These are phyloP conservation scores for Schizophyllum amplum DNA, from an alignment of 1,284 basidiomycete genomes.

Conservation along the genomic window DNA sequence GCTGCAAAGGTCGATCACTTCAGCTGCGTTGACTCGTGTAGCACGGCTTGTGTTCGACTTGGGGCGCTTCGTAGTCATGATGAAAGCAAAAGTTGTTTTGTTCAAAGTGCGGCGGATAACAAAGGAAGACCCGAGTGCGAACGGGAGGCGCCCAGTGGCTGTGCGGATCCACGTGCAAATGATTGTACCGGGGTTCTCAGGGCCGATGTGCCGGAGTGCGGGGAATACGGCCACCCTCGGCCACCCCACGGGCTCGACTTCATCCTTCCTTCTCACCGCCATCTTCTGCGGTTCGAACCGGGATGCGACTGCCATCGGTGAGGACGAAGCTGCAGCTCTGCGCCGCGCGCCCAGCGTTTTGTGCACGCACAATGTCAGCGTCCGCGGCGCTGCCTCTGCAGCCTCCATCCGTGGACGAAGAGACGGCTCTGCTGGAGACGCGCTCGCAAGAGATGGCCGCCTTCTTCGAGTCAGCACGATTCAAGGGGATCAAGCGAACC, in stretches of 20 bases:
- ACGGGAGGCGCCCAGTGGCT: too few species aligned
- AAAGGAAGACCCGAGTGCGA: too few species aligned
- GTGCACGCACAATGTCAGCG: conserved; percentile 16
- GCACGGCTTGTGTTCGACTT: conserved; percentile 6
- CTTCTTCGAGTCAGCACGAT: conserved; percentile 75
- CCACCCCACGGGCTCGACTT: background rate
- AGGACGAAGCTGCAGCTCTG: conserved; percentile 11
- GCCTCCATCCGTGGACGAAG: conserved; percentile 57
- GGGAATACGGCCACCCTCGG: background rate
- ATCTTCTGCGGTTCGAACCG: conserved; percentile 15
- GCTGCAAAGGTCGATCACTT: conserved; percentile 21
- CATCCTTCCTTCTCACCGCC: conserved; percentile 6
- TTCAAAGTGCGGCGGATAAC: background rate
- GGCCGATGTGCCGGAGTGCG: background rate
- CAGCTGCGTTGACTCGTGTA: conserved; percentile 1
- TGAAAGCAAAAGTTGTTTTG: background rate
- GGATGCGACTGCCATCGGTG: conserved; percentile 2
- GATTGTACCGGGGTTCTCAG: too few species aligned
- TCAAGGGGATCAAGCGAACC: conserved; percentile 65
- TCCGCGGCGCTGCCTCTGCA: conserved; percentile 50
- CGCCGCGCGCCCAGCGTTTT: conserved; percentile 27
- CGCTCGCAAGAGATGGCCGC: conserved; percentile 56
- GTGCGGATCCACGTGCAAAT: too few species aligned
- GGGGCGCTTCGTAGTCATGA: background rate
- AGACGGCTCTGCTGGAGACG: conserved; percentile 57